Conservation (phyloP, 2,329 filamentous ascomycete species). For the Didymella glomerata region DNA sequence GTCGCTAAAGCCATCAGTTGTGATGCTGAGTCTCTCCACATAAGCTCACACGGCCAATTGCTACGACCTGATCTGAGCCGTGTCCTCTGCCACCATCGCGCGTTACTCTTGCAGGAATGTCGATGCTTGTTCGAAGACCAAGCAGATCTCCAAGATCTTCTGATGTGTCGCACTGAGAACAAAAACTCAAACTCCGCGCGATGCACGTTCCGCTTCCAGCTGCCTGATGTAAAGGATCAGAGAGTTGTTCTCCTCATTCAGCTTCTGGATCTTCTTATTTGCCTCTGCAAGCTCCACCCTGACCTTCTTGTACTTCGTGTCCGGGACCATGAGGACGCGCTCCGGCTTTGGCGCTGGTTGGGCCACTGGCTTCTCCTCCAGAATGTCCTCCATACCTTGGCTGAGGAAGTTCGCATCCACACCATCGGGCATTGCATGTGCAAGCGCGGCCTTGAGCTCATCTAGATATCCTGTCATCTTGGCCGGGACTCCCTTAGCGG, state of each 20-base stretch:
- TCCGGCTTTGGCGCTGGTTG: conserved; percentile 22
- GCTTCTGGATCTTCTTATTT: conserved; percentile 24
- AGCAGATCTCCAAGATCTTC: background rate
- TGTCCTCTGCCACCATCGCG: background rate
- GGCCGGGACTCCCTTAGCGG: conserved; percentile 28
- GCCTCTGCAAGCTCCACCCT: conserved; percentile 23
- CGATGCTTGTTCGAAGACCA: background rate
- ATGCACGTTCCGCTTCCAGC: conserved; percentile 12
- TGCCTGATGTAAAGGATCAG: conserved; percentile 26
- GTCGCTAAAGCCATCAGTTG: background rate
- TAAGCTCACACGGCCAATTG: background rate
- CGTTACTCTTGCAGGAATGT: background rate
- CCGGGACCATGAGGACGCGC: conserved; percentile 24
- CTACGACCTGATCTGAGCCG: background rate
- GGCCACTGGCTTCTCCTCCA: conserved; percentile 18
- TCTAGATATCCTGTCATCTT: conserved; percentile 31
- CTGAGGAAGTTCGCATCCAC: conserved; percentile 23
- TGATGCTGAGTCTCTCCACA: background rate
- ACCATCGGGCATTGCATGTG: conserved; percentile 21
- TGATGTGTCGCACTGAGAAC: background rate
- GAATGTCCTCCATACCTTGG: conserved; percentile 15
- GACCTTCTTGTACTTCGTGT: conserved; percentile 24
- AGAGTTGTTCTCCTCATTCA: conserved; percentile 38
- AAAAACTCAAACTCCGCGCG: background rate
- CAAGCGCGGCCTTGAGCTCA: conserved; percentile 25